Conservation (phyloP, 805 yeast genomes). For the Tetrapisispora iriomotensis region DNA sequence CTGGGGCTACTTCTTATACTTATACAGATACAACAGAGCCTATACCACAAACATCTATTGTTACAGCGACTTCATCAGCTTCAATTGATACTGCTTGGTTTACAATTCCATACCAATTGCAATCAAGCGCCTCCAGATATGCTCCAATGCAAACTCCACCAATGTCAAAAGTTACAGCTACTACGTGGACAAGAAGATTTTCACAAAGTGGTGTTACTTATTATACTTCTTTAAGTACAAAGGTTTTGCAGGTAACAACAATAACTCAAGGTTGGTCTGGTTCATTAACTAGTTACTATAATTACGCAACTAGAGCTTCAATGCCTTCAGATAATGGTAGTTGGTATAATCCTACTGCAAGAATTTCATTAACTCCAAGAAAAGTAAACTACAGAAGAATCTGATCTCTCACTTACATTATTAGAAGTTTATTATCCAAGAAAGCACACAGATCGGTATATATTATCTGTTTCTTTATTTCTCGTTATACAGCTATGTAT, state of each 20-base stretch:
- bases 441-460: neutral
- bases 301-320: slow-evolving; percentile 64
- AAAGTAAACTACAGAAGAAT: slow-evolving; percentile 15
- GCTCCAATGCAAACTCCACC: slow-evolving; percentile 97
- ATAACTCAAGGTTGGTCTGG: slow-evolving; percentile 81
- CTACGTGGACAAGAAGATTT: slow-evolving; percentile 54
- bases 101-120: slow-evolving; percentile 60
- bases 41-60: slow-evolving; percentile 28
- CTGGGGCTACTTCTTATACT: slow-evolving; percentile 45
- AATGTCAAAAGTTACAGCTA: slow-evolving; percentile 52
- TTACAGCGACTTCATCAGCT: slow-evolving; percentile 31
- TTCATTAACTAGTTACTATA: slow-evolving; percentile 49
- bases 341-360: slow-evolving; percentile 53
- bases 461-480: too few relatives aligned
- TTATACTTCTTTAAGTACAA: slow-evolving; percentile 36
- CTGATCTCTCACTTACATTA: neutral
- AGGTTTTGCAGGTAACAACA: slow-evolving; percentile 44
- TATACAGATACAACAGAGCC: slow-evolving; percentile 40
- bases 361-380: slow-evolving; percentile 31
- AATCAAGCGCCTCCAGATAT: slow-evolving; percentile 67
- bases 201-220: slow-evolving; percentile 62
- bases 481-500: too few relatives aligned
- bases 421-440: neutral
- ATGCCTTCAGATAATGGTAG: slow-evolving; percentile 52
- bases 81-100: slow-evolving; percentile 44